Evolutionary conservation across 1,139 yeast species (phyloP), one percentile per base, ranked within the genome.

Genomic region (Pichia sp.): DNA sequence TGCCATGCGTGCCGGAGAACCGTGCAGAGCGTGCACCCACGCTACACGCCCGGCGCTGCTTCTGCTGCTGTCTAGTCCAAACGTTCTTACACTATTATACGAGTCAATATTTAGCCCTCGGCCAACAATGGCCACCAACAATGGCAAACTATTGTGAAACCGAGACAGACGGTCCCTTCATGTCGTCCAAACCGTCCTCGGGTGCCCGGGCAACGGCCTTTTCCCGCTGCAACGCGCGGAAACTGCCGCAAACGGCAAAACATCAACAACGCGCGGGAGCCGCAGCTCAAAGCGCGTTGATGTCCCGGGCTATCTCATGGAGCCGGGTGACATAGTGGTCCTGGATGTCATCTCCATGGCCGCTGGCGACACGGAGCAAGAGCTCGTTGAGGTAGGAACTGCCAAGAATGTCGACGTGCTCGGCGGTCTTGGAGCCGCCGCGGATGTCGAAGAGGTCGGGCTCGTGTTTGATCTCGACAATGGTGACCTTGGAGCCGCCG

Each of bases 371-470:
- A 59, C 81, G 80, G 56, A 93, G 75, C 5, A 93, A 76, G 64
- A 92, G 74, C 66, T 93, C 97, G 68, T 93, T 93, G 67, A 93
- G 75, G 67, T 87, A 96, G 0, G 97, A 90, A 57, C 96, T 84
- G 1, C 99, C 99, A 50, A 93, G 75, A 55, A 93, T 90, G 69
- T 95, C 99, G 29, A 93, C 99, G 70, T 93, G 99, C 65, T 93
- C 99, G 0, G 99, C 97, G 1, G 98, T 93, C 67, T 88, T 88
- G 26, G 97, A 96, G 4, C 99, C 99, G 23, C 99, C 99, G 62
- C 99, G 80, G 51, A 93, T 87, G 72, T 95, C 99, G 67, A 87
- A 90, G 62, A 89, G 75, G 66, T 89, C 96, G 0, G 99, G 99
- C 67, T 90, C 96, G 66, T 93, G 97, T 64, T 81, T 80, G 75